Evolutionary conservation across 306 rosid species (phyloP).

Genomic region (Morella rubra): DNA sequence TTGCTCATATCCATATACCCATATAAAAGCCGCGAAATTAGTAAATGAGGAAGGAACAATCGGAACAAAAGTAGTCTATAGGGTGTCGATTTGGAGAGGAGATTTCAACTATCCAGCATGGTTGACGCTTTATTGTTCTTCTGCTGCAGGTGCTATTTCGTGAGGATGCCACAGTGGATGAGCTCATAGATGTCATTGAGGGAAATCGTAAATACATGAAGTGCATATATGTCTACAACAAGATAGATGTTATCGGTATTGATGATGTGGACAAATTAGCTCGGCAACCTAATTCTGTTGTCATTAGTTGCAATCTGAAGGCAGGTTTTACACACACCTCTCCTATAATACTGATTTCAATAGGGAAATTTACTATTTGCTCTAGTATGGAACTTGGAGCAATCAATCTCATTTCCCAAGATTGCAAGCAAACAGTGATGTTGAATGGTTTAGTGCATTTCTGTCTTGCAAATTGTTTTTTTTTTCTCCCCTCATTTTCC

Average conservation of each 20-base stretch:
- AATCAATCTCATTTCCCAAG: neutral
- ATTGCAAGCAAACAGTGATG: neutral
- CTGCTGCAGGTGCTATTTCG: constrained; percentile 80
- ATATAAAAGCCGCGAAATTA: neutral
- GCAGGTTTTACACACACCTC: constrained; percentile 39
- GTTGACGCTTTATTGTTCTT: neutral
- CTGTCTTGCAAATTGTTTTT: neutral
- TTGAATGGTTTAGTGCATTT: neutral
- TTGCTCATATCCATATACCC: neutral
- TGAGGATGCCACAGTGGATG: constrained; percentile 98
- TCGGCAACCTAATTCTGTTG: constrained; percentile 90
- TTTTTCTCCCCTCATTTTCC: neutral
- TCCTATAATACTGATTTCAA: constrained; percentile 5
- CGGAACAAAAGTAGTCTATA: neutral
- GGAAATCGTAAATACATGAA: constrained; percentile 99
- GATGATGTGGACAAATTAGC: constrained; percentile 97
- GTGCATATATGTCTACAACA: constrained; percentile 96
- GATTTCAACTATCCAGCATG: neutral
- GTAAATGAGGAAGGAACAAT: neutral
- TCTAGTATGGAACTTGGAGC: neutral
- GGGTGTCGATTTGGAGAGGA: neutral
- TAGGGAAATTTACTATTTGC: neutral
- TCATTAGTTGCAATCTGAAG: constrained; percentile 94
- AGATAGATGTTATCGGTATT: constrained; percentile 93
- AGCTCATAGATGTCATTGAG: constrained; percentile 97